A percentile compares a stretch with the other conserved stretches of the same genome.
Evolutionary conservation across 73 alveolate genomes (phyloP).

Genomic region (Paramecium bursaria): DNA sequence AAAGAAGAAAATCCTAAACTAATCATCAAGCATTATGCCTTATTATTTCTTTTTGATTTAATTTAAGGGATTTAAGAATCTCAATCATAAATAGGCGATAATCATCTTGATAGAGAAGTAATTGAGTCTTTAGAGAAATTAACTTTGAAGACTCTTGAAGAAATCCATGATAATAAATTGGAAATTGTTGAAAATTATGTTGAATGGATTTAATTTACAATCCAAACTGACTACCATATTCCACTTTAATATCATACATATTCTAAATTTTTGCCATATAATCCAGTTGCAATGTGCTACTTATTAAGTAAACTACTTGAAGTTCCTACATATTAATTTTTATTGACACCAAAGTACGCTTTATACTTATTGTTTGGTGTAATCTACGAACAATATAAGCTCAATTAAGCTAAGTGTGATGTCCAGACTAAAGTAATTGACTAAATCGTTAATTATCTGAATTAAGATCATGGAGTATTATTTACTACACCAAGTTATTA

Average conservation of each 20-base stretch:
- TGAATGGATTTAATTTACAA: neutral
- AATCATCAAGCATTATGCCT: constrained; percentile 17
- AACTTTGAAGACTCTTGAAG: neutral
- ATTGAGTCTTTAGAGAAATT: neutral
- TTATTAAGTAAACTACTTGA: neutral
- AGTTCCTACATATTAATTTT: neutral
- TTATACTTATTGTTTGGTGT: constrained; percentile 1
- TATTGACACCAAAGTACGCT: constrained; percentile 1
- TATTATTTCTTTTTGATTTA: constrained; percentile 18
- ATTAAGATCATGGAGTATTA: neutral
- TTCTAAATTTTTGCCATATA: constrained; percentile 10
- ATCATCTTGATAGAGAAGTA: constrained; percentile 3
- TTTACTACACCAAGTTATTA: neutral
- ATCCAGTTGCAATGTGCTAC: constrained; percentile 38
- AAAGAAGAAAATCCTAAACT: constrained; percentile 47
- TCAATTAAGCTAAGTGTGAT: constrained; percentile 6
- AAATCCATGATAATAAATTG: constrained; percentile 54
- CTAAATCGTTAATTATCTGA: constrained; percentile 12
- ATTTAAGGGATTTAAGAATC: constrained; percentile 36
- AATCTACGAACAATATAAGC: neutral
- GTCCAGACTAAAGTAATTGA: constrained; percentile 11
- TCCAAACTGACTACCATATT: constrained; percentile 2
- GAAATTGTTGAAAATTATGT: constrained; percentile 36
- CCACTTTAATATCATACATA: constrained; percentile 29
- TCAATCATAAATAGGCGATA: neutral